phyloP scores from a whole-genome alignment of 495 filamentous ascomycete species.

The Aspergillus kassunensis region DNA sequence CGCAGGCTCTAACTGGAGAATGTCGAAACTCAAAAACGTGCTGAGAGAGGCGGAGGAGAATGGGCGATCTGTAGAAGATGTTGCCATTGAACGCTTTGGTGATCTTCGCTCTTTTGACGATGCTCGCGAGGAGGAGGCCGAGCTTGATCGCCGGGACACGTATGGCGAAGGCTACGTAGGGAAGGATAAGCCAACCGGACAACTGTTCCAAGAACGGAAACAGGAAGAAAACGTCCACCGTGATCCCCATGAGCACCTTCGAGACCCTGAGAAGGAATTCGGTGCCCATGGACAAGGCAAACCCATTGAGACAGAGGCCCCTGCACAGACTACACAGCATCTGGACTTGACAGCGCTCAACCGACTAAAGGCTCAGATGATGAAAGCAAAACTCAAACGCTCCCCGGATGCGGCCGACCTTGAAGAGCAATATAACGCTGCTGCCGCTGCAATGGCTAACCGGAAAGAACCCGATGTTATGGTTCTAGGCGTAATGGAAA shows the following conservation, averaged over 20 bases:
- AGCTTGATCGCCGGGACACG: conserved; percentile 75
- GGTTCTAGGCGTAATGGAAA: conserved; percentile 82
- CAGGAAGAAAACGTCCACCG: conserved; percentile 45
- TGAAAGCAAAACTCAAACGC: conserved; percentile 85
- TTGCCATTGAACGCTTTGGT: conserved; percentile 79
- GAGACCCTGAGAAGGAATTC: conserved; percentile 39
- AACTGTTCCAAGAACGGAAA: conserved; percentile 75
- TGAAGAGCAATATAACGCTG: conserved; percentile 79
- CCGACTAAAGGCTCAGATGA: conserved; percentile 81
- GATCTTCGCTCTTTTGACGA: conserved; percentile 84
- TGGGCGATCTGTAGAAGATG: conserved; percentile 66
- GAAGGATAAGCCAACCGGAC: conserved; percentile 84
- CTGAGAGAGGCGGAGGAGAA: conserved; percentile 76
- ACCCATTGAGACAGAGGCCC: conserved; percentile 36
- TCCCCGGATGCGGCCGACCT: conserved; percentile 69
- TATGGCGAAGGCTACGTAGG: conserved; percentile 86
- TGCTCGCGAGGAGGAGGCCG: conserved; percentile 89
- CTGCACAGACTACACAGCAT: conserved; percentile 38
- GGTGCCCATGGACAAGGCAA: conserved; percentile 41
- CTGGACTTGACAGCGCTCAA: conserved; percentile 81
- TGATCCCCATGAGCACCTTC: conserved; percentile 25
- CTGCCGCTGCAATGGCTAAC: conserved; percentile 57
- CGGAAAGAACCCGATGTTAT: conserved; percentile 62
- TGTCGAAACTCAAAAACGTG: conserved; percentile 86
- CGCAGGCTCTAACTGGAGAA: conserved; percentile 84